Evolutionary conservation across 805 yeast species (phyloP).

Genomic region (Candida verbasci): DNA sequence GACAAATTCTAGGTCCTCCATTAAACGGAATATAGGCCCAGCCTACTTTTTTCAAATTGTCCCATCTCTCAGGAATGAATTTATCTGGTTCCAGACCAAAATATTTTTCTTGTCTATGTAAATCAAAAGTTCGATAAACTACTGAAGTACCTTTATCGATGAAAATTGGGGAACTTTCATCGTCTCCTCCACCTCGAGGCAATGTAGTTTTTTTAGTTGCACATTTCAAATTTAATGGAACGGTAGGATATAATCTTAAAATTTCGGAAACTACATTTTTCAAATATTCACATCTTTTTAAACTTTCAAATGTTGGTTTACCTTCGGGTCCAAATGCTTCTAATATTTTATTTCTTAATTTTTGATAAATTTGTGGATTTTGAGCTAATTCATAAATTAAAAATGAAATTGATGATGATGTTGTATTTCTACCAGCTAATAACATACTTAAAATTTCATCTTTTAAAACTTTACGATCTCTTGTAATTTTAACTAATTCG

Average conservation of each 20-base stretch:
- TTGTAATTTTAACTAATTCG: conserved; percentile 34
- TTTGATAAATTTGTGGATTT: conserved; percentile 25
- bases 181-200: conserved; percentile 30
- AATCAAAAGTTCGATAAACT: conserved; percentile 14
- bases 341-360: conserved; percentile 25
- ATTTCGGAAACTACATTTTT: conserved; percentile 31
- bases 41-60: conserved; percentile 23
- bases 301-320: conserved; percentile 28
- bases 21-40: conserved; percentile 53
- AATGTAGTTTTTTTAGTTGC: conserved; percentile 25
- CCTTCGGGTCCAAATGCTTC: conserved; percentile 20
- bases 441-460: conserved; percentile 37
- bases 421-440: conserved; percentile 41
- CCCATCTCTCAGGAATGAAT: conserved; percentile 40
- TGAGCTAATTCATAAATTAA: conserved; percentile 30
- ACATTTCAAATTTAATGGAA: conserved; percentile 25
- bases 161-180: conserved; percentile 19
- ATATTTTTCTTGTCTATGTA: conserved; percentile 17
- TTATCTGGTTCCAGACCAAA: conserved; percentile 32
- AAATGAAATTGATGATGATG: conserved; percentile 35
- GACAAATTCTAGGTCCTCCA: conserved; percentile 53
- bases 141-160: conserved; percentile 17
- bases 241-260: conserved; percentile 34
- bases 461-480: conserved; percentile 28
- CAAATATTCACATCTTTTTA: conserved; percentile 35